Conservation (phyloP, 768 basidiomycete genomes). For the Podaxis rugospora region DNA sequence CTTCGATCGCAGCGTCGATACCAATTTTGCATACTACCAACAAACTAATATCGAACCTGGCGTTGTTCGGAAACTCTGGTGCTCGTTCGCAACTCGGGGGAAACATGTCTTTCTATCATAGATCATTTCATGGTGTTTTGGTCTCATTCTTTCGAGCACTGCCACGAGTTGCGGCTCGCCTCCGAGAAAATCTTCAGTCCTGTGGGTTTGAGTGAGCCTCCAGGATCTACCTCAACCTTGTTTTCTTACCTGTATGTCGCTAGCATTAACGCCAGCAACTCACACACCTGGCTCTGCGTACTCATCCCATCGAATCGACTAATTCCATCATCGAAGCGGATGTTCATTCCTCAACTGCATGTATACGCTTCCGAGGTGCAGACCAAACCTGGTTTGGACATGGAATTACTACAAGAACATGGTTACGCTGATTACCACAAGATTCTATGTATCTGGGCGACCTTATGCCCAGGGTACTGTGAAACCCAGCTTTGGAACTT, state of each 20-base stretch:
- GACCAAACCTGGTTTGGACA: background rate
- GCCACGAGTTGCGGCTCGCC: background rate
- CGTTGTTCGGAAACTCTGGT: background rate
- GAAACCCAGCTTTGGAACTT: background rate
- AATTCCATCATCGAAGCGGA: background rate
- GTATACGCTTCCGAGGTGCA: background rate
- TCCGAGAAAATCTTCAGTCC: background rate
- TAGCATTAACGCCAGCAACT: background rate
- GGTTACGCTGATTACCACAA: background rate
- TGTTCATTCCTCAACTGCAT: background rate
- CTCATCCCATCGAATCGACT: background rate
- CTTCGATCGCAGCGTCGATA: background rate
- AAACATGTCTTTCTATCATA: background rate
- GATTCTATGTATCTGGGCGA: background rate
- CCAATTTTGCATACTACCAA: background rate
- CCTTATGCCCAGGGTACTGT: background rate
- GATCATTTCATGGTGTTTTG: background rate
- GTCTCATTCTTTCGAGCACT: background rate
- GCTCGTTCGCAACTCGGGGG: background rate
- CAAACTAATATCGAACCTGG: background rate
- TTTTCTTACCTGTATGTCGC: background rate
- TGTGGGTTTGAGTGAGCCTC: background rate
- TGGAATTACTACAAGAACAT: background rate
- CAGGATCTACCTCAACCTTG: background rate
- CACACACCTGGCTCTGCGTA: background rate